Base-by-base conservation (phyloP, 208 protist genomes). In the Willaertia magna region DNA sequence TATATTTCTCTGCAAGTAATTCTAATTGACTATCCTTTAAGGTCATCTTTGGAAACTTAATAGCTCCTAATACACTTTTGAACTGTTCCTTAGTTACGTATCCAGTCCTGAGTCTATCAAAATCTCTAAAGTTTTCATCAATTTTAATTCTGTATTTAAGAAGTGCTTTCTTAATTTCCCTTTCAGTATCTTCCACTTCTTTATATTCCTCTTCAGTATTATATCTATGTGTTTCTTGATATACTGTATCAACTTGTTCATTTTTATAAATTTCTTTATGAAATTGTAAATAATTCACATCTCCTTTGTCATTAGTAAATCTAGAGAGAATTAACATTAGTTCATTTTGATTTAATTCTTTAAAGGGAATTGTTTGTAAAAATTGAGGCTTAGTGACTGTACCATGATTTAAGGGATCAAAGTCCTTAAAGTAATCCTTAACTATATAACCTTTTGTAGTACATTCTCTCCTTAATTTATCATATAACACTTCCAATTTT, bases 71-170 rank as follows among this genome's bases (percentile, higher is more conserved):
- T 40, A 92, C 91, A 9, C 89, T 91, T 61, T 89, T 92, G 87
- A 96, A 96, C 89, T 96, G 93, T 76, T 89, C 83, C 1, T 88
- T 89, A 0, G 92, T 92, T 16, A 97, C 90, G 44, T 88, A 90
- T 7, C 93, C 94, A n/a, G 92, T 93, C 48, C 91, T 90, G 79
- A 95, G 90, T 86, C 90, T 89, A 90, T 97, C 94, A 91, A 90
- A 96, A 85, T 95, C 93, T 14, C 84, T 75, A 61, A 97, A 89
- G 61, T 89, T 90, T 84, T 95, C 93, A 76, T 95, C 93, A 85
- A 92, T 92, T 83, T 93, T 93, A 22, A 95, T 87, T 20, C 89
- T 87, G 86, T 94, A 93, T 75, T 93, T 88, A 4, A 92, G 87
- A 79, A 93, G 91, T 74, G 94, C 91, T 76, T 92, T 81, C 51